phyloP scores from a whole-genome alignment of 352 stramenopile species.

The Phytopythium mirpurense region DNA sequence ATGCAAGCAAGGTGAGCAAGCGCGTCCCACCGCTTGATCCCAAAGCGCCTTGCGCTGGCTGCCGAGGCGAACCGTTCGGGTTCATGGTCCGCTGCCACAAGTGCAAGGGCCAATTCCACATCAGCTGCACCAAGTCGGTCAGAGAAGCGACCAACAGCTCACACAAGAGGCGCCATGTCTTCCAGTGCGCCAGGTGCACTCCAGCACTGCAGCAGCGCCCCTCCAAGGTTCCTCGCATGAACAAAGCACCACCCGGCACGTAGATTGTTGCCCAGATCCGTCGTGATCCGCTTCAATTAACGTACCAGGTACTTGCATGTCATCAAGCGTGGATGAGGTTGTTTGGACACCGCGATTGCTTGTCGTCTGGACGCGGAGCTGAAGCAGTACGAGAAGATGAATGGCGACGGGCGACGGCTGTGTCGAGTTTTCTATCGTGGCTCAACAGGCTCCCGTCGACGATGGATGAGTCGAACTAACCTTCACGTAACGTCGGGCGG shows the following conservation, averaged over 20 bases:
- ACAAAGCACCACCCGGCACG: background rate
- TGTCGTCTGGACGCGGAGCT: no score
- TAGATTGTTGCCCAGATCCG: background rate
- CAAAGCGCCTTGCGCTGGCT: constrained; percentile 9
- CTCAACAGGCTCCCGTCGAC: no score
- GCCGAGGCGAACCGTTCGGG: constrained; percentile 35
- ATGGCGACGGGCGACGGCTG: no score
- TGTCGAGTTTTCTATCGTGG: no score
- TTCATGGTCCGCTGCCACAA: constrained; percentile 57
- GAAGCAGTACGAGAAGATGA: no score
- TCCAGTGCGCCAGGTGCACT: constrained; percentile 21
- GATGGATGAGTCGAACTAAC: no score
- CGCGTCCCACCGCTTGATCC: background rate
- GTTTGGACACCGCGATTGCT: no score
- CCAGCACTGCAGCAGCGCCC: constrained; percentile 4
- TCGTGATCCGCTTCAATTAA: background rate
- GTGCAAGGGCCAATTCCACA: constrained; percentile 43
- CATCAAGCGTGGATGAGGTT: no score
- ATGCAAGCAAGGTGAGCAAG: background rate
- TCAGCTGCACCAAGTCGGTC: constrained; percentile 25
- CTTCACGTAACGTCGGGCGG: no score
- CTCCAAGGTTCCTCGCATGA: background rate
- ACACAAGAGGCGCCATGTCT: constrained; percentile 23
- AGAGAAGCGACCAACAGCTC: constrained; percentile 9
- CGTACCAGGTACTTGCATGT: constrained; percentile 1